These are phyloP conservation scores for Pyracantha coccinea DNA, from an alignment of 331 rosid species.

Conservation along the genomic window DNA sequence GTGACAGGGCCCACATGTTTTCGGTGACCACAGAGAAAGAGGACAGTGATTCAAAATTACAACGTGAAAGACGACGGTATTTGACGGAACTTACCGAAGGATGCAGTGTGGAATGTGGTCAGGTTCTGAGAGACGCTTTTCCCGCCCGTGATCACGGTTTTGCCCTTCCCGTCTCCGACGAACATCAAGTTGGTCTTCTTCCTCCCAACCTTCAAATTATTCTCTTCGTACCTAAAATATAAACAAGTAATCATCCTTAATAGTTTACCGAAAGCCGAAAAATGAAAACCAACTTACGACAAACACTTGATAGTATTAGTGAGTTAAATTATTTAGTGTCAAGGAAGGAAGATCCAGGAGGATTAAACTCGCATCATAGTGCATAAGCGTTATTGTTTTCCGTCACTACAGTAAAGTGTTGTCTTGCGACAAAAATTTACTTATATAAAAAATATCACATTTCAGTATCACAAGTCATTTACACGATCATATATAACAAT, in stretches of 20 bases:
- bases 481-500: no score
- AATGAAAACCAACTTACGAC: not conserved
- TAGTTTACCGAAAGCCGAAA: not conserved
- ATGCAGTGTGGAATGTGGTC: slow-evolving; percentile 89
- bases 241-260: no score
- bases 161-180: slow-evolving; percentile 82
- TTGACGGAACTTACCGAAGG: slow-evolving; percentile 51
- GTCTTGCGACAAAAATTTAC: no score
- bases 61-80: not conserved
- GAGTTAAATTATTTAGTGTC: no score
- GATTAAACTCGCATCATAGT: no score
- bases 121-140: slow-evolving; percentile 22
- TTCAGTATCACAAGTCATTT: no score
- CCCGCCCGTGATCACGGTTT: slow-evolving; percentile 57
- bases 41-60: not conserved
- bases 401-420: no score
- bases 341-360: not conserved
- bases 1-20: not conserved
- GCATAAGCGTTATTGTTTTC: no score
- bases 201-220: slow-evolving; percentile 74
- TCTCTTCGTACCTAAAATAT: slow-evolving; percentile 62
- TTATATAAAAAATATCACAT: no score
- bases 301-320: no score
- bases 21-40: not conserved
- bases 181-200: slow-evolving; percentile 78